These are phyloP conservation scores for Cyamopsis tetragonoloba DNA, from an alignment of 306 rosid genomes.

Conservation along the genomic window DNA sequence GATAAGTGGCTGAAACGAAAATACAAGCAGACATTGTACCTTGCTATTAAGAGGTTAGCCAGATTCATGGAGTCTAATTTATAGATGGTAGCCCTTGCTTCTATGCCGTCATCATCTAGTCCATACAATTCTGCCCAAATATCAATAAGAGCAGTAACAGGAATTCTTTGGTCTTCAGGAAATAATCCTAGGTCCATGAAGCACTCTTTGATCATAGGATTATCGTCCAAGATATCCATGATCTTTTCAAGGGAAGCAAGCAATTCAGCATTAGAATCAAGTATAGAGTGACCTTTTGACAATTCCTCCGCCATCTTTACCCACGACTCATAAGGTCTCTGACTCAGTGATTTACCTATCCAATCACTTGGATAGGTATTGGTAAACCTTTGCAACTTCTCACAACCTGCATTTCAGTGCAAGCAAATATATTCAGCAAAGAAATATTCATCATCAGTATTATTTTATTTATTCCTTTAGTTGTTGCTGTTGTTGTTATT, in stretches of 20 bases:
- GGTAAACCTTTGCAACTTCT: conserved; percentile 49
- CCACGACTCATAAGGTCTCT: conserved; percentile 38
- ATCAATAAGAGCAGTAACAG: conserved; percentile 50
- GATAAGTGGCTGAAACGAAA: neutral
- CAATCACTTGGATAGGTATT: conserved; percentile 44
- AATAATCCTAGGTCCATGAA: conserved; percentile 72
- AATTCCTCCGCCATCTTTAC: conserved; percentile 25
- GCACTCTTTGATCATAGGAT: conserved; percentile 41
- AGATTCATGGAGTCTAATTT: conserved; percentile 41
- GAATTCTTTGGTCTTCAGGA: conserved; percentile 60
- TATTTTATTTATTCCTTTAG: no score
- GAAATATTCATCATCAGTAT: no score
- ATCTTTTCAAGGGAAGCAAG: conserved; percentile 39
- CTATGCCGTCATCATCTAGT: conserved; percentile 33
- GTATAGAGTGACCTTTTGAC: conserved; percentile 37
- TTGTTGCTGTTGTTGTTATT: no score
- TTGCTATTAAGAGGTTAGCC: conserved; percentile 39
- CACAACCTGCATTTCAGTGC: conserved; percentile 44
- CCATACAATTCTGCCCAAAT: conserved; percentile 49
- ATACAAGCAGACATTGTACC: conserved; percentile 34
- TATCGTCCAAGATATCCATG: conserved; percentile 40
- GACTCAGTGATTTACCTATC: conserved; percentile 40
- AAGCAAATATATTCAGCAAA: neutral
- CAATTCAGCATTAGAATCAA: conserved; percentile 37
- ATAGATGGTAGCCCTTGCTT: conserved; percentile 30